Evolutionary conservation across 2,329 filamentous ascomycete species (phyloP).

Genomic region (Magnaporthiopsis poae): DNA sequence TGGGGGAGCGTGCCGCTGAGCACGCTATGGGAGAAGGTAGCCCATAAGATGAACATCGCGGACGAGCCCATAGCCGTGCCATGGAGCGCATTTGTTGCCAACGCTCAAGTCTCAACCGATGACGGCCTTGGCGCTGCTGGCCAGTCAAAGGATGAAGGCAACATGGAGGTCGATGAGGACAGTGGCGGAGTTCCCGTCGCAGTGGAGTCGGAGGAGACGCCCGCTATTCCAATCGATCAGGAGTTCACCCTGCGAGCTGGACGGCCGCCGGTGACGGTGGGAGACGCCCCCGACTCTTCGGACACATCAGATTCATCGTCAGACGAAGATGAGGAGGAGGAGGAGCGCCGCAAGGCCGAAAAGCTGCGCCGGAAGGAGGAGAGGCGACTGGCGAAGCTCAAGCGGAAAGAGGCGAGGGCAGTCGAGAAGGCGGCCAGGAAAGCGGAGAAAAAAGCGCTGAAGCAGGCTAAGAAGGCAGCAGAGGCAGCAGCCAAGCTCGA

Average conservation of each 20-base stretch:
- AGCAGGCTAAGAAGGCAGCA: conserved; percentile 13
- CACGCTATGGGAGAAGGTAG: conserved; percentile 8
- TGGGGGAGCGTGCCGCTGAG: conserved; percentile 13
- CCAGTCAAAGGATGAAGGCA: not conserved
- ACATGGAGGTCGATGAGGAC: conserved; percentile 2
- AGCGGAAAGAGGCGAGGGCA: conserved; percentile 30
- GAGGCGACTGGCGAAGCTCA: conserved; percentile 20
- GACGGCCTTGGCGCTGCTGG: not conserved
- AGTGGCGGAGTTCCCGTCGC: not conserved
- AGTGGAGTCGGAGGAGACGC: not conserved
- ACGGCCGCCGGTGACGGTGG: conserved; percentile 7
- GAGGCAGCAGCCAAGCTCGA: conserved; percentile 13
- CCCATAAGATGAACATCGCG: not conserved
- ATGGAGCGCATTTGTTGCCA: conserved; percentile 13
- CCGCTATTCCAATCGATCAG: not conserved
- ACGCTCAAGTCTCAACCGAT: conserved; percentile 3
- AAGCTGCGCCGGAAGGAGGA: conserved; percentile 15
- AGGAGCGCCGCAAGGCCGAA: conserved; percentile 11
- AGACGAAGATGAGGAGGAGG: conserved; percentile 16
- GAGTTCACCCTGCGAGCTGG: conserved; percentile 8
- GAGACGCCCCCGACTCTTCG: conserved; percentile 3
- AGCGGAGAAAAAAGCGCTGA: conserved; percentile 11
- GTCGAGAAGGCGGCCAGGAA: conserved; percentile 18
- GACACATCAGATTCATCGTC: not conserved
- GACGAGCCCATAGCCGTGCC: conserved; percentile 10